Conservation (phyloP, 1,284 basidiomycete species). For the Microstroma glucosiphilum region DNA sequence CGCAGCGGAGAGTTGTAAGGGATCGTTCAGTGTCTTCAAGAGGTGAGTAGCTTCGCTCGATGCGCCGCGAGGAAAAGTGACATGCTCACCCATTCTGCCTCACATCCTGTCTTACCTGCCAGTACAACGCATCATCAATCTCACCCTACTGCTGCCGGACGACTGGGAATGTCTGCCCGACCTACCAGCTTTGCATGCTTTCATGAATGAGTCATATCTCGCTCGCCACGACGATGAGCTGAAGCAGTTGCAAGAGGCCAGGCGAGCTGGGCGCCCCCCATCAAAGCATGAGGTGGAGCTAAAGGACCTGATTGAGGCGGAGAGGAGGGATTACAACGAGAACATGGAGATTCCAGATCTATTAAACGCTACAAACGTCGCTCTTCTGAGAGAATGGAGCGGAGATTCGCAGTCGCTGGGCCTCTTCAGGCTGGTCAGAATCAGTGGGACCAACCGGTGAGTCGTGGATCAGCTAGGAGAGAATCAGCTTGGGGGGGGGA, state of each 20-base stretch:
- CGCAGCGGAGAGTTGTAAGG: conserved; percentile 23
- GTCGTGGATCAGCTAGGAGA: conserved; percentile 4
- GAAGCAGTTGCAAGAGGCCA: conserved; percentile 21
- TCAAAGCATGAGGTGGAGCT: conserved; percentile 35
- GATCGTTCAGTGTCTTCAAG: conserved; percentile 22
- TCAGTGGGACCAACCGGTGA: conserved; percentile 35
- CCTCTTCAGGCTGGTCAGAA: conserved; percentile 42
- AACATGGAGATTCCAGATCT: conserved; percentile 46
- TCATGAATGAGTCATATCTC: conserved; percentile 34
- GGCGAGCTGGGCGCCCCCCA: conserved; percentile 38
- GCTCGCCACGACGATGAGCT: conserved; percentile 40
- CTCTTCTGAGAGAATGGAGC: conserved; percentile 41
- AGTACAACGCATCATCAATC: conserved; percentile 42
- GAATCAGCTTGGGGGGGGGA: neutral
- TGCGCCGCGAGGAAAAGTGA: too few species aligned
- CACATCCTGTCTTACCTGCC: neutral
- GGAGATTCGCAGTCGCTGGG: conserved; percentile 44
- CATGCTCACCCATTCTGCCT: neutral
- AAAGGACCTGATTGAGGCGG: conserved; percentile 27
- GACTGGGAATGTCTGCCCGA: conserved; percentile 34
- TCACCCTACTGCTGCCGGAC: conserved; percentile 42
- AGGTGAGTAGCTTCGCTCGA: conserved; percentile 9
- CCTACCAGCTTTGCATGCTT: conserved; percentile 35
- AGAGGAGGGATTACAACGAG: conserved; percentile 36
- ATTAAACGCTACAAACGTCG: conserved; percentile 35